A percentile compares a stretch with the other conserved stretches of the same genome.
Evolutionary conservation across 495 filamentous ascomycete species (phyloP).

Genomic region (Neurospora sp.): DNA sequence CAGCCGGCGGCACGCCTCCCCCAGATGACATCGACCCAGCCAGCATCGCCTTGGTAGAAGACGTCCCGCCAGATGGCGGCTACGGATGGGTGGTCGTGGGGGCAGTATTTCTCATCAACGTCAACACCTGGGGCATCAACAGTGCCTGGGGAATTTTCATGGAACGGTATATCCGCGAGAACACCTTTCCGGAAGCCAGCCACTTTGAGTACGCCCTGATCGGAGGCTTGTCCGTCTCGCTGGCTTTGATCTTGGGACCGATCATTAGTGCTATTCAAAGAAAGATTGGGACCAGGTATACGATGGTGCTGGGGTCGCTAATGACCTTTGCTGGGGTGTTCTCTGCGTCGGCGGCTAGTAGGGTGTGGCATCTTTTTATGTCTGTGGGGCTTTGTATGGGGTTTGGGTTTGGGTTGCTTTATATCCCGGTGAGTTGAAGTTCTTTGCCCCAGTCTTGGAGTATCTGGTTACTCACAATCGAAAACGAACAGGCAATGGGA

Average conservation of each 20-base stretch:
- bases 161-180: conserved; percentile 46
- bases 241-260: conserved; percentile 49
- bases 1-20: neutral
- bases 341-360: conserved; percentile 44
- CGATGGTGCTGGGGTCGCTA: conserved; percentile 45
- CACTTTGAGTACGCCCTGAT: conserved; percentile 54
- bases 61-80: conserved; percentile 43
- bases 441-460: neutral
- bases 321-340: conserved; percentile 45
- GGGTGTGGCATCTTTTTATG: conserved; percentile 60
- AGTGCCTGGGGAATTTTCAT: conserved; percentile 48
- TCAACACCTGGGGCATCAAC: conserved; percentile 48
- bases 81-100: conserved; percentile 51
- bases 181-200: conserved; percentile 48
- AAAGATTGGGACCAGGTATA: conserved; percentile 37
- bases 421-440: conserved; percentile 38
- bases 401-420: conserved; percentile 62
- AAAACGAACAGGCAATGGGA: conserved; percentile 30
- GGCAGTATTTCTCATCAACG: conserved; percentile 39
- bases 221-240: conserved; percentile 56
- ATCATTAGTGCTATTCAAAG: conserved; percentile 45
- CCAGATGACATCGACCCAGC: neutral
- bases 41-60: conserved; percentile 2
- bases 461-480: neutral
- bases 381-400: conserved; percentile 63